Evolutionary conservation across 139 green algal genomes (phyloP).

Genomic region (Trebouxia sp.): DNA sequence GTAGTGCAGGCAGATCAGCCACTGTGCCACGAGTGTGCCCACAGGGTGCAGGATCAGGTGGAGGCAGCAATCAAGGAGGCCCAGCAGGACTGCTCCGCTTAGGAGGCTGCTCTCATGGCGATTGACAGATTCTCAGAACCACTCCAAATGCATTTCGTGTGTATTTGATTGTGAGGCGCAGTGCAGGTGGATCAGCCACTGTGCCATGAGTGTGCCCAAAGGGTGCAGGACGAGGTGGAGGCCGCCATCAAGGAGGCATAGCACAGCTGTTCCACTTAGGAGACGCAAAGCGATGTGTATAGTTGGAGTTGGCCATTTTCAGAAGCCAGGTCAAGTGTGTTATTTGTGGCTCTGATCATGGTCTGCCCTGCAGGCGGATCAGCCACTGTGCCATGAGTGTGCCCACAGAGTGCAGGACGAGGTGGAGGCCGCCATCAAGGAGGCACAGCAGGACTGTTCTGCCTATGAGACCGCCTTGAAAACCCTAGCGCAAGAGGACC

Average conservation of each 20-base stretch:
- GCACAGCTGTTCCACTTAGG: slow-evolving; percentile 66
- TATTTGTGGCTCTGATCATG: background rate
- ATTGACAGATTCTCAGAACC: too few species aligned
- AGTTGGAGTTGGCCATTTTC: too few species aligned
- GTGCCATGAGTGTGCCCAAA: slow-evolving; percentile 78
- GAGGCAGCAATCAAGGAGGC: slow-evolving; percentile 67
- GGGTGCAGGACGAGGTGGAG: slow-evolving; percentile 78
- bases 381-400: slow-evolving; percentile 90
- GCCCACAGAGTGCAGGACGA: slow-evolving; percentile 71
- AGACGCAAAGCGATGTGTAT: too few species aligned
- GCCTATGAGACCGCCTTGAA: slow-evolving; percentile 67
- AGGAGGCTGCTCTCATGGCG: slow-evolving; percentile 63
- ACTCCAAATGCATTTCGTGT: too few species aligned
- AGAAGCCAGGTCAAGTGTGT: background rate
- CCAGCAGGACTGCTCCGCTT: slow-evolving; percentile 67
- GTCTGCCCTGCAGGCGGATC: slow-evolving; percentile 63
- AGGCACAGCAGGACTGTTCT: slow-evolving; percentile 69
- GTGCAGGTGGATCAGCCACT: slow-evolving; percentile 75
- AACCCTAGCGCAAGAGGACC: slow-evolving; percentile 46
- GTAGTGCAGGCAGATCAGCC: slow-evolving; percentile 70
- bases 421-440: slow-evolving; percentile 67
- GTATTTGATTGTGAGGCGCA: too few species aligned
- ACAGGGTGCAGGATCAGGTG: slow-evolving; percentile 74
- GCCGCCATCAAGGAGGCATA: slow-evolving; percentile 67
- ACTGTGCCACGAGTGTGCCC: slow-evolving; percentile 82